A percentile compares a stretch with the other conserved stretches of the same genome.
phyloP scores from a whole-genome alignment of 805 yeast genomes.

The Henningerozyma blattae region DNA sequence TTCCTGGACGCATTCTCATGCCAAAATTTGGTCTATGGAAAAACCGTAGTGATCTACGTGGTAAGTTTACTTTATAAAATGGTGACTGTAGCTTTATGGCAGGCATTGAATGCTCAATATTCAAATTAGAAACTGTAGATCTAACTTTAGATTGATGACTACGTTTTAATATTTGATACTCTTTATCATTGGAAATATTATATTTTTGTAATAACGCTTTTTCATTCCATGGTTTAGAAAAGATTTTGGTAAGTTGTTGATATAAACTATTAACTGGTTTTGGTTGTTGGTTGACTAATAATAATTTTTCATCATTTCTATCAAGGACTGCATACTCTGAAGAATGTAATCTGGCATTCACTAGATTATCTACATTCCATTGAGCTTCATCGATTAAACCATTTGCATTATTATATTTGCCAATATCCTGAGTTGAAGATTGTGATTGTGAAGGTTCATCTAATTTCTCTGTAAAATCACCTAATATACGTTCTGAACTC shows the following conservation, averaged over 20 bases:
- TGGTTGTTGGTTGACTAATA: slow-evolving; percentile 35
- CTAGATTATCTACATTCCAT: slow-evolving; percentile 47
- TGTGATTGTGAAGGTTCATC: slow-evolving; percentile 1
- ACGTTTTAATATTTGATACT: slow-evolving; percentile 69
- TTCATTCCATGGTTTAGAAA: slow-evolving; percentile 36
- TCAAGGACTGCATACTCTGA: slow-evolving; percentile 36
- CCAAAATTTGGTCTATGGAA: slow-evolving; percentile 71
- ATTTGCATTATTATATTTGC: too few relatives aligned
- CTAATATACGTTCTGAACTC: slow-evolving; percentile 57
- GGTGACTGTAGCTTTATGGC: slow-evolving; percentile 84
- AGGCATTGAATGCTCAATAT: slow-evolving; percentile 84
- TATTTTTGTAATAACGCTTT: slow-evolving; percentile 46
- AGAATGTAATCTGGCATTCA: slow-evolving; percentile 47
- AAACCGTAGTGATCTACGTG: slow-evolving; percentile 55
- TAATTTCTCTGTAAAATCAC: slow-evolving; percentile 24
- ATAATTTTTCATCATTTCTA: slow-evolving; percentile 74
- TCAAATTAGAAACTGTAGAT: slow-evolving; percentile 81
- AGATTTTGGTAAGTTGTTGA: slow-evolving; percentile 1
- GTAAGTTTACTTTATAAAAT: slow-evolving; percentile 67
- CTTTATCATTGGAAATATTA: slow-evolving; percentile 79
- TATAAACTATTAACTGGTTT: background rate
- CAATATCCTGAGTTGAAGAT: too few relatives aligned
- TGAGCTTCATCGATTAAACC: slow-evolving; percentile 19
- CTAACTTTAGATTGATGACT: slow-evolving; percentile 88
- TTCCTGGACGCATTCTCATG: slow-evolving; percentile 55